Percentiles rank a stretch among this genome's conserved stretches.
Evolutionary conservation across 768 basidiomycete genomes (phyloP).

Genomic region (Ramaria rubella): DNA sequence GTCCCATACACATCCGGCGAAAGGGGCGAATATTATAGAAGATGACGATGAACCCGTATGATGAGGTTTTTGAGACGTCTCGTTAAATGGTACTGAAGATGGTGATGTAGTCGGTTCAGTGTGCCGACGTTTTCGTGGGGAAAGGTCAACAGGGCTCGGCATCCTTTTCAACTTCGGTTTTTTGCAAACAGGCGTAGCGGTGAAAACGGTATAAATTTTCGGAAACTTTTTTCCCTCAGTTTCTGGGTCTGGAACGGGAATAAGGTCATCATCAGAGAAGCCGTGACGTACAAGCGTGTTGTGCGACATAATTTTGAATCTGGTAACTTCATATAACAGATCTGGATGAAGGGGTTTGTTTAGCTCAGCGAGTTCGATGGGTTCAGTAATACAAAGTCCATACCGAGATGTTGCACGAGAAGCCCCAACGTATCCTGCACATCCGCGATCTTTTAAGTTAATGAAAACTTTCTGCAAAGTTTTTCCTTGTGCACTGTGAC

Average conservation of each 20-base stretch:
- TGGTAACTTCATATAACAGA: background rate
- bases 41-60: background rate
- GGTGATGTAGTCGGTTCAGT: background rate
- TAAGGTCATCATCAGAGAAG: background rate
- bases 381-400: background rate
- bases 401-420: background rate
- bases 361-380: background rate
- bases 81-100: background rate
- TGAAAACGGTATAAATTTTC: too few species aligned
- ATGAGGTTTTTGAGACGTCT: background rate
- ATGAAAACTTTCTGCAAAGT: background rate
- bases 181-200: too few species aligned
- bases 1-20: background rate
- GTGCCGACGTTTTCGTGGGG: background rate
- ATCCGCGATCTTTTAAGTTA: background rate
- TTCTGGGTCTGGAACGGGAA: background rate
- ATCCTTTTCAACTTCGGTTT: too few species aligned
- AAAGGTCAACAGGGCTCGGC: background rate
- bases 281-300: background rate
- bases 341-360: background rate
- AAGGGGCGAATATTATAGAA: background rate
- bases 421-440: background rate
- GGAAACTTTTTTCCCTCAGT: too few species aligned
- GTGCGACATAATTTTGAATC: background rate
- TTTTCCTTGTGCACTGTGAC: background rate